Conservation (phyloP, 2,329 filamentous ascomycete genomes). For the Tolypocladium ovalisporum region DNA sequence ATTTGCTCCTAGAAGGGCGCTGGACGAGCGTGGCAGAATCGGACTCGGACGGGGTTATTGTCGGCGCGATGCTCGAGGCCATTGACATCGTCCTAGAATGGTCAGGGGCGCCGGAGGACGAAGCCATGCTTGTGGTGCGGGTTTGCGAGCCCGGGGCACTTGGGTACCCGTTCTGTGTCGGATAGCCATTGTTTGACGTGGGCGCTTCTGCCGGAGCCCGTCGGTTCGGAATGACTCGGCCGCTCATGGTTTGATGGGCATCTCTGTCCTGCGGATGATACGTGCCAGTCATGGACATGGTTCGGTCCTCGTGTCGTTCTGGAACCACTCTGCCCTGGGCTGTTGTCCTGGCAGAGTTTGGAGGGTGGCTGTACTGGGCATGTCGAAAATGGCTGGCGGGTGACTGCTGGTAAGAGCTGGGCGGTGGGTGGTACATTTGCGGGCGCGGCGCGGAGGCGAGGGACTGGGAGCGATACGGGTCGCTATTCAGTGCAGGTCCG, state of each 20-base stretch:
- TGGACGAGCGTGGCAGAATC: slow-evolving; percentile 38
- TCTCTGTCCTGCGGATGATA: slow-evolving; percentile 60
- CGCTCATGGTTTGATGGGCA: slow-evolving; percentile 86
- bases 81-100: slow-evolving; percentile 73
- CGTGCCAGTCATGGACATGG: slow-evolving; percentile 88
- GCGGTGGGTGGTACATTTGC: slow-evolving; percentile 56
- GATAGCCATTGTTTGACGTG: slow-evolving; percentile 23
- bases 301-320: slow-evolving; percentile 80
- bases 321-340: slow-evolving; percentile 87
- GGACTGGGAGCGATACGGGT: slow-evolving; percentile 86
- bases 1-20: slow-evolving; percentile 46
- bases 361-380: slow-evolving; percentile 52
- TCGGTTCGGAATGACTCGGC: slow-evolving; percentile 74
- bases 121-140: slow-evolving; percentile 51
- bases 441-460: slow-evolving; percentile 69
- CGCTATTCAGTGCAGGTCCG: slow-evolving; percentile 65
- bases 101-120: slow-evolving; percentile 35
- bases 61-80: slow-evolving; percentile 71
- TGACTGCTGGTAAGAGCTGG: slow-evolving; percentile 49
- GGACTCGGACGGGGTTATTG: slow-evolving; percentile 52
- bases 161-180: slow-evolving; percentile 25
- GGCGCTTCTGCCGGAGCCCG: slow-evolving; percentile 32
- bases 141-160: slow-evolving; percentile 43
- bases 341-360: slow-evolving; percentile 64
- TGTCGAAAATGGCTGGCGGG: slow-evolving; percentile 71